Conservation (phyloP, 139 green algal species). For the Zygnema cylindricum region DNA sequence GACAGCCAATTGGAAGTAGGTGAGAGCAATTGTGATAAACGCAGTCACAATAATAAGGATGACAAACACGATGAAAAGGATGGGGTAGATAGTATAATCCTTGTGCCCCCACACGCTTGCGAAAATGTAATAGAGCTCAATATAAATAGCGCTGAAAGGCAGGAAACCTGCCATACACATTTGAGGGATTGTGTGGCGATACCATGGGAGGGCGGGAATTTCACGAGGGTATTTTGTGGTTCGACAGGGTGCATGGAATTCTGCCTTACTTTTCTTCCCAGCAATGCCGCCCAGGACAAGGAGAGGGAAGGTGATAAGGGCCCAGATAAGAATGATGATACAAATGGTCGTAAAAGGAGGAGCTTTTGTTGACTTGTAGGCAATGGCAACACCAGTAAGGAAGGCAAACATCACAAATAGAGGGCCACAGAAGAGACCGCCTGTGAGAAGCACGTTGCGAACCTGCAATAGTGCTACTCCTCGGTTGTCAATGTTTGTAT, state of each 20-base stretch:
- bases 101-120: conserved; percentile 79
- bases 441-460: conserved; percentile 77
- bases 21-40: conserved; percentile 74
- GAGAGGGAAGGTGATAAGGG: conserved; percentile 72
- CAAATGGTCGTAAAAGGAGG: conserved; percentile 87
- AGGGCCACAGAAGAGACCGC: conserved; percentile 79
- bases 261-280: conserved; percentile 64
- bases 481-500: no score
- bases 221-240: conserved; percentile 74
- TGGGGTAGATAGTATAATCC: conserved; percentile 77
- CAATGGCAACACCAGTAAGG: conserved; percentile 80
- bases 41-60: conserved; percentile 74
- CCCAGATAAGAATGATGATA: conserved; percentile 86
- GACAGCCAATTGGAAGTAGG: conserved; percentile 75
- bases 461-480: conserved; percentile 36
- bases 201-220: conserved; percentile 72
- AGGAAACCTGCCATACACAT: conserved; percentile 77
- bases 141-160: conserved; percentile 80
- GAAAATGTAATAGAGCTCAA: conserved; percentile 83
- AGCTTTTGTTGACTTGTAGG: conserved; percentile 77
- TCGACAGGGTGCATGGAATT: conserved; percentile 64
- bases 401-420: conserved; percentile 80
- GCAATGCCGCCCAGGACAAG: conserved; percentile 66
- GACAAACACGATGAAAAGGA: conserved; percentile 77
- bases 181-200: conserved; percentile 66